Evolutionary conservation across 116 monocot species (phyloP).

Genomic region (Phalaenopsis hybrid): DNA sequence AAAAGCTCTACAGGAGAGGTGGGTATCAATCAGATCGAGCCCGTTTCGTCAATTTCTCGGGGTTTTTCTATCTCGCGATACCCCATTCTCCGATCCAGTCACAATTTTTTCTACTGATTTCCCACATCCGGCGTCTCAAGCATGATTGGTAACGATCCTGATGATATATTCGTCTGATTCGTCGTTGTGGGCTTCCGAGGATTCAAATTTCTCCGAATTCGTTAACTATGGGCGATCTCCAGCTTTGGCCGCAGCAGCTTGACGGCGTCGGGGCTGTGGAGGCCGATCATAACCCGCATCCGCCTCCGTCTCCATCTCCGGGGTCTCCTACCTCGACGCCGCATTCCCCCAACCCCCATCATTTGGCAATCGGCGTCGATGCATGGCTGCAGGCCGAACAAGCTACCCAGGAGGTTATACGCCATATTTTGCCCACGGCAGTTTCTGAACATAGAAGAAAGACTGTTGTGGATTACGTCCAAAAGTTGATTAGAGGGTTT

Average conservation of each 20-base stretch:
- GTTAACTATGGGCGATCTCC: constrained; percentile 17
- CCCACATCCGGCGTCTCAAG: not conserved
- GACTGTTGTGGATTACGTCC: constrained; percentile 18
- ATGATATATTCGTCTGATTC: not conserved
- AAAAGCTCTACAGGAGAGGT: too few relatives aligned
- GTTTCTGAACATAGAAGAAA: constrained; percentile 17
- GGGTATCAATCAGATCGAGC: too few relatives aligned
- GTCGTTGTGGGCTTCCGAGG: too few relatives aligned
- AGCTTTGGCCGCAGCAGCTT: not conserved
- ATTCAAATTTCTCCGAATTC: not conserved
- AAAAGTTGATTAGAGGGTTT: constrained; percentile 15
- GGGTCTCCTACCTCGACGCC: not conserved
- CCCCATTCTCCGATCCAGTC: not conserved
- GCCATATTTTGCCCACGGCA: constrained; percentile 12
- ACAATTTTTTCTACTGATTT: not conserved
- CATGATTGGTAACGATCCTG: not conserved
- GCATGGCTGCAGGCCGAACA: constrained; percentile 10
- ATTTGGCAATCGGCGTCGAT: not conserved
- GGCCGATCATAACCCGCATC: not conserved
- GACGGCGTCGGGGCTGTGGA: not conserved
- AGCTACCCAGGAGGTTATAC: constrained; percentile 14
- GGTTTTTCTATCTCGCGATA: not conserved
- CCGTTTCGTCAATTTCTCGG: not conserved
- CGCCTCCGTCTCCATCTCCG: not conserved
- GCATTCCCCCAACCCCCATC: not conserved